Conservation (phyloP, 441 rosid genomes). For the Lagerstroemia fauriei region DNA sequence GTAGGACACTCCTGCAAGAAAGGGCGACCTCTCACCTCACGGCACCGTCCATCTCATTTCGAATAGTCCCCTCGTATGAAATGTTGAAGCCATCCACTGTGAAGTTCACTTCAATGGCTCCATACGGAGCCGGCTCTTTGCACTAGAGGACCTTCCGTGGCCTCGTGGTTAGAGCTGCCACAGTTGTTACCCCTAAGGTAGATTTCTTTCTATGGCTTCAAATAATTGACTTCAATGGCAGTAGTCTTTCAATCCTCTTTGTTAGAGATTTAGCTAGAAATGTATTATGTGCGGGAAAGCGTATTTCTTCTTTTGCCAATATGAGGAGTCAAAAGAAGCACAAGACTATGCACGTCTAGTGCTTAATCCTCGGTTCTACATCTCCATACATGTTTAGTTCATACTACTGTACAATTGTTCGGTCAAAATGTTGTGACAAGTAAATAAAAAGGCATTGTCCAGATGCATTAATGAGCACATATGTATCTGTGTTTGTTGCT, state of each 20-base stretch:
- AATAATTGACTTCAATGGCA: neutral
- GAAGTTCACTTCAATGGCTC: slow-evolving; percentile 53
- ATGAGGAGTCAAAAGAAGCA: neutral
- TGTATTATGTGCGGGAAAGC: neutral
- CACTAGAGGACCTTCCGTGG: slow-evolving; percentile 40
- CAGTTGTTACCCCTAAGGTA: slow-evolving; percentile 86
- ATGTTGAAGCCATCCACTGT: slow-evolving; percentile 60
- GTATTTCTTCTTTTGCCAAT: neutral
- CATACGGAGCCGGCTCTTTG: slow-evolving; percentile 40
- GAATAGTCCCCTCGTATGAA: slow-evolving; percentile 60
- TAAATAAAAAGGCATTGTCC: no score
- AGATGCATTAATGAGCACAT: no score
- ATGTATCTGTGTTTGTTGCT: no score
- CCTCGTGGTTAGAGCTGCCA: slow-evolving; percentile 76
- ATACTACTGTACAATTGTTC: no score
- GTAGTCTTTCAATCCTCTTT: neutral
- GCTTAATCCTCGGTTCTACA: neutral
- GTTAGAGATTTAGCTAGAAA: neutral
- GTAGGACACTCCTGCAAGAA: no score
- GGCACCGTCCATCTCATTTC: slow-evolving; percentile 60
- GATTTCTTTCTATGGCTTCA: neutral
- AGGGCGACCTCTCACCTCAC: slow-evolving; percentile 81
- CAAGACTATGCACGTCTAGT: no score
- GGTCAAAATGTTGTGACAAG: no score
- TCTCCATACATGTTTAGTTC: neutral